phyloP scores from a whole-genome alignment of 495 filamentous ascomycete genomes.

The Penicillium manginii region DNA sequence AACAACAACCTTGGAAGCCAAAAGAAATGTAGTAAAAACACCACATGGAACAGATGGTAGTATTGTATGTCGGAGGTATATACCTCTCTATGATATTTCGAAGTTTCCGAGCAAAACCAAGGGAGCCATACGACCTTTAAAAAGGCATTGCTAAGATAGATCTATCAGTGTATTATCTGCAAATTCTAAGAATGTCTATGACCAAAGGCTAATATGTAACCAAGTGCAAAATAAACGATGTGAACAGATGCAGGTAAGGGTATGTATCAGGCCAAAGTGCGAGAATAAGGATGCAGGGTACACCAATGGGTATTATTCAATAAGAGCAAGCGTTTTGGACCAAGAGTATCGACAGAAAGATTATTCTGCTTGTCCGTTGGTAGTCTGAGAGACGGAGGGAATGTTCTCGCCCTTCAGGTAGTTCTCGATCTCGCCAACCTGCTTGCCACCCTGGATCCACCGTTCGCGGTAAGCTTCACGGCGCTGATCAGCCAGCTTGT shows the following conservation, averaged over 20 bases:
- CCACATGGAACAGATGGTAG: no score
- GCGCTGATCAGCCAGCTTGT: slow-evolving; percentile 64
- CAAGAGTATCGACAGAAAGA: not conserved
- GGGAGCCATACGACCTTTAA: no score
- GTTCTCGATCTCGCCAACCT: slow-evolving; percentile 80
- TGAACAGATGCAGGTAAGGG: slow-evolving; percentile 1
- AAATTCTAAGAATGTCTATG: not conserved
- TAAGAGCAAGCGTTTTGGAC: not conserved
- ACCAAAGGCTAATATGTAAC: slow-evolving; percentile 2
- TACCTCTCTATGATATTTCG: no score
- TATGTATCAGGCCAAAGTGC: slow-evolving; percentile 1
- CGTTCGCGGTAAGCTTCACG: slow-evolving; percentile 61
- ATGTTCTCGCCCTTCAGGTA: slow-evolving; percentile 70
- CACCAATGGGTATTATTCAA: not conserved
- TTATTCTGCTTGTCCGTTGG: not conserved
- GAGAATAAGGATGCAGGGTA: not conserved
- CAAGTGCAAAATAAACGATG: not conserved
- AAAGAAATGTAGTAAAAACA: no score
- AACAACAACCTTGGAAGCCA: no score
- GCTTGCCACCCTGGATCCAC: slow-evolving; percentile 79
- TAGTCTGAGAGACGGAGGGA: slow-evolving; percentile 37
- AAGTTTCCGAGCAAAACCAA: no score
- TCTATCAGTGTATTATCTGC: not conserved
- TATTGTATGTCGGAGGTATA: no score
- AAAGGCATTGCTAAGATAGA: no score